phyloP scores from a whole-genome alignment of 148 eudicot species.

The Camellia lanceoleosa region DNA sequence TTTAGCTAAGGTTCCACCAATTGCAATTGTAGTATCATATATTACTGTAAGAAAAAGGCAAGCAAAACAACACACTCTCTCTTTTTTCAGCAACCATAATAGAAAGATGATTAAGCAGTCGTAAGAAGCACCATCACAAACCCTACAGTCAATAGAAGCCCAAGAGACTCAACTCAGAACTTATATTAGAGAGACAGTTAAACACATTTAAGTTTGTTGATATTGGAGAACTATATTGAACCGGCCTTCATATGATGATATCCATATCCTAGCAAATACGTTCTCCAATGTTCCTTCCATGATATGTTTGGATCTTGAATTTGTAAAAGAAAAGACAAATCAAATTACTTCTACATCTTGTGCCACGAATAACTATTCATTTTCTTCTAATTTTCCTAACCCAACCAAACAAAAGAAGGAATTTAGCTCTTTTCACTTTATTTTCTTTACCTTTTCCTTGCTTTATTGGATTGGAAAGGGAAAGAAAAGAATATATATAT shows the following conservation, averaged over 20 bases:
- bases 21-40: neutral
- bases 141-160: neutral
- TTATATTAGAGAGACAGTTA: neutral
- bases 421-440: too few relatives aligned
- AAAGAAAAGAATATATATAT: too few relatives aligned
- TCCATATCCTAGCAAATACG: neutral
- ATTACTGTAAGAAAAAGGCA: neutral
- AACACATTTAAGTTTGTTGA: neutral
- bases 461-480: too few relatives aligned
- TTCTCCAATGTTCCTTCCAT: neutral
- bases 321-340: neutral
- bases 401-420: too few relatives aligned
- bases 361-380: too few relatives aligned
- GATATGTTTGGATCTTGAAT: neutral
- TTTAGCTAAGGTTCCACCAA: neutral
- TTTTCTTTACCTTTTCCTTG: too few relatives aligned
- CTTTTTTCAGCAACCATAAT: neutral
- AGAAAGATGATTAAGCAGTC: neutral
- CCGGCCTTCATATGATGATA: conserved; percentile 3
- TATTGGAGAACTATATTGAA: neutral
- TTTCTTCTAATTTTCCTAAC: too few relatives aligned
- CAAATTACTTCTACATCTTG: too few relatives aligned
- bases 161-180: neutral
- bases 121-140: neutral
- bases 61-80: neutral